Evolutionary conservation across 1,284 basidiomycete species (phyloP), one percentile per base, ranked within the genome.

Genomic region (Moesziomyces sp.): DNA sequence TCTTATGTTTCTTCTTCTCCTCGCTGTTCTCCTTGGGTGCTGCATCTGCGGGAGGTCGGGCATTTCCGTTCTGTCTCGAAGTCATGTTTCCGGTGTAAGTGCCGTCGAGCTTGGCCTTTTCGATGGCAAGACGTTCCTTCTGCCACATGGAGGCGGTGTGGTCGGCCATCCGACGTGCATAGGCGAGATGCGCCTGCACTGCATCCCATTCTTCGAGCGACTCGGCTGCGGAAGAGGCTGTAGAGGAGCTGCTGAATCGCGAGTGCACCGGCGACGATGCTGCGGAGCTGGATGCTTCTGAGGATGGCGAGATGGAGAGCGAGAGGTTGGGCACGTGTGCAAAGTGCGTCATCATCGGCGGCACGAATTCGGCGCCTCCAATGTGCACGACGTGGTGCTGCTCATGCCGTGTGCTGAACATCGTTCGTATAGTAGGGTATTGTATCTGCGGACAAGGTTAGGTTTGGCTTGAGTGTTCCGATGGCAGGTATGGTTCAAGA

Each of bases 81-180:
- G 71, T 74, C 19, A 65, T 13, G 56, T 69, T 53, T 26, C 71
- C 71, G 7, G 62, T 69, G 50, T 67, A 74, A 14, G 71, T 74
- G 0, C 71, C 71, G 4, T 69, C 58, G 38, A 69, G 51, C 23
- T 74, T 74, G 11, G 71, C 58, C 46, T 69, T 69, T 55, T 74
- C 71, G 56, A 74, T 74, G 23, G 66, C 66, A 3, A 69, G 55
- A 11, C 71, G 52, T 52, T 74, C 66, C 28, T 49, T 54, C 58
- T 74, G 71, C 71, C 71, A 74, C 71, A 74, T 74, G 40, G 19
- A 4, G 0, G 71, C 58, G 3, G 71, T 74, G 56, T 74, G 66
- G 11, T 50, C 40, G 3, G 66, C 62, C 71, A 74, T 74, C 0
- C 53, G 30, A 3, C 52, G 28, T 2, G 71, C 71, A 46, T 74